phyloP scores from a whole-genome alignment of 345 rosid genomes.

The Brassica rapa region DNA sequence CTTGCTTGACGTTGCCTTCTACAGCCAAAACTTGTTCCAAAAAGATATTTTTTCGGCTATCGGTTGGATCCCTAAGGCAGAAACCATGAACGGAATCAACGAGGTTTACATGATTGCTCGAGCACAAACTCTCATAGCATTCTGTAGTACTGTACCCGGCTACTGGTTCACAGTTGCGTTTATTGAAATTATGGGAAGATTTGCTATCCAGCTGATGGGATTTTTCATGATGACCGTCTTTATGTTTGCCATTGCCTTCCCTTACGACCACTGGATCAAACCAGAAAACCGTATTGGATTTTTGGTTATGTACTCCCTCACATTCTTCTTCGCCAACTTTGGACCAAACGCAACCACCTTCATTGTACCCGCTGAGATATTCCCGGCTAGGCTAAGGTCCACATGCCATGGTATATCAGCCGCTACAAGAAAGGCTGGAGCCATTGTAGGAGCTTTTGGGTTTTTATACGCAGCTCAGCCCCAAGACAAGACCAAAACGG shows the following conservation, averaged over 20 bases:
- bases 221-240: constrained; percentile 73
- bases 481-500: neutral
- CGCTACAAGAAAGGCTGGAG: neutral
- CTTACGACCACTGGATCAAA: constrained; percentile 67
- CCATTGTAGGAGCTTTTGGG: neutral
- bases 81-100: constrained; percentile 57
- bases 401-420: neutral
- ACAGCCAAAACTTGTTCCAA: constrained; percentile 73
- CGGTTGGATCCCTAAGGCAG: constrained; percentile 73
- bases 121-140: constrained; percentile 73
- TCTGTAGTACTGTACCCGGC: constrained; percentile 69
- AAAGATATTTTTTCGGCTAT: constrained; percentile 67
- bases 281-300: constrained; percentile 54
- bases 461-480: constrained; percentile 3
- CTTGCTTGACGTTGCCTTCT: constrained; percentile 65
- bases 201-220: constrained; percentile 59
- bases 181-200: constrained; percentile 63
- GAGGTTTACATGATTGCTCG: constrained; percentile 61
- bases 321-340: constrained; percentile 76
- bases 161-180: constrained; percentile 70
- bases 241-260: constrained; percentile 69
- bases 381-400: constrained; percentile 57
- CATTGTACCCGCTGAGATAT: constrained; percentile 38
- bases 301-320: constrained; percentile 57
- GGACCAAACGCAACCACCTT: constrained; percentile 78